These are phyloP conservation scores for Barnettozyma sucrosica DNA, from an alignment of 805 yeast species.

Conservation along the genomic window DNA sequence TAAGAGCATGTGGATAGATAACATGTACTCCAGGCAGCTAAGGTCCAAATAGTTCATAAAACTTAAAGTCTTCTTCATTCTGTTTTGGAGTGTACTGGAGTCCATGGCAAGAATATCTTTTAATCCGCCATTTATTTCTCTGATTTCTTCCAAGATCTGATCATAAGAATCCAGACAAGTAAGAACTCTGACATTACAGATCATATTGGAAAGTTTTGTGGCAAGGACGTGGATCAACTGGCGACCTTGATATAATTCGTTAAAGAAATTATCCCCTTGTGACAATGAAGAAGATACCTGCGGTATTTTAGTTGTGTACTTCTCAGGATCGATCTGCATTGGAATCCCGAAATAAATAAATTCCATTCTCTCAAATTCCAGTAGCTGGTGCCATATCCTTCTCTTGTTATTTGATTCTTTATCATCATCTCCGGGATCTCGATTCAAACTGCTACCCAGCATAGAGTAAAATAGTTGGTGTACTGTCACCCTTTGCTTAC, in stretches of 20 bases:
- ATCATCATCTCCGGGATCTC: background rate
- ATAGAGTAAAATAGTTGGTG: background rate
- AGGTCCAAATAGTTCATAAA: slow-evolving; percentile 6
- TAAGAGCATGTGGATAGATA: slow-evolving; percentile 5
- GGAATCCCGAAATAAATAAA: slow-evolving; percentile 3
- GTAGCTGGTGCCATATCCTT: slow-evolving; percentile 4
- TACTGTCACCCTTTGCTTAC: background rate
- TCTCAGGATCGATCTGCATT: background rate
- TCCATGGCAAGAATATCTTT: slow-evolving; percentile 2
- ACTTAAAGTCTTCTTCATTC: slow-evolving; percentile 1
- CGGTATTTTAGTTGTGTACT: slow-evolving; percentile 5
- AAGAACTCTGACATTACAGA: slow-evolving; percentile 3
- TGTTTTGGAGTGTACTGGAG: background rate
- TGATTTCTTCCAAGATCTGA: background rate
- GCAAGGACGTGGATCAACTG: background rate
- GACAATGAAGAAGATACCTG: background rate
- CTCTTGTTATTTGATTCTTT: background rate
- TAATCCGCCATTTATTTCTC: background rate
- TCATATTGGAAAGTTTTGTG: slow-evolving; percentile 1
- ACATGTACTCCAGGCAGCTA: slow-evolving; percentile 1
- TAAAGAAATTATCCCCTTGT: slow-evolving; percentile 1
- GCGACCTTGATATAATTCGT: slow-evolving; percentile 2
- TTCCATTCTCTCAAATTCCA: slow-evolving; percentile 6
- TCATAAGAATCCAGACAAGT: background rate
- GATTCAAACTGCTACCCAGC: background rate